These are phyloP conservation scores for Castanospermum australe DNA, from an alignment of 306 rosid species.

Conservation along the genomic window DNA sequence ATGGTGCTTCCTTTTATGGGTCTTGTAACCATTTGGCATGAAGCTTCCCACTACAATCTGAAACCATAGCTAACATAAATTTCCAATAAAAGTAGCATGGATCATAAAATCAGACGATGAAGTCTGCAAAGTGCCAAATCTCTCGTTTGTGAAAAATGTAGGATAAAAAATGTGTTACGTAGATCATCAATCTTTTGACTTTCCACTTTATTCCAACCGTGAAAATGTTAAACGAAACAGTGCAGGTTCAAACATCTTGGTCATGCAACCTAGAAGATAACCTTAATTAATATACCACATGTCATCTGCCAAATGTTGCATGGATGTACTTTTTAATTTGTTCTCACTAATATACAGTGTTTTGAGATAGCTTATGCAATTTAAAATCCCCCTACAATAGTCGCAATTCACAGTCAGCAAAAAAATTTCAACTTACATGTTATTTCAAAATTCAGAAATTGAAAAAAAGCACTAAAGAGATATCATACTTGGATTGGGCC, in stretches of 20 bases:
- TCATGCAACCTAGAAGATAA: neutral
- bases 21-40: conserved; percentile 47
- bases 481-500: conserved; percentile 68
- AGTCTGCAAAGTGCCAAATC: neutral
- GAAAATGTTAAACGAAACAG: neutral
- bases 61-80: conserved; percentile 21
- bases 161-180: neutral
- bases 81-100: neutral
- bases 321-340: neutral
- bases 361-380: neutral
- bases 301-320: neutral
- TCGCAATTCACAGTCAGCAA: neutral
- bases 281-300: neutral
- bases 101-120: neutral
- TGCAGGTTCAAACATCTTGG: neutral
- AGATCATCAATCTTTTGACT: neutral
- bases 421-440: neutral
- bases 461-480: neutral
- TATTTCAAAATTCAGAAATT: neutral
- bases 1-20: conserved; percentile 54
- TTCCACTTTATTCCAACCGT: neutral
- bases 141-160: neutral
- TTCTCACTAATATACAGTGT: neutral
- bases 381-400: neutral
- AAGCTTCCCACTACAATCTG: conserved; percentile 85